Base-by-base conservation (phyloP, 306 rosid species). In the Ceratonia siliqua region DNA sequence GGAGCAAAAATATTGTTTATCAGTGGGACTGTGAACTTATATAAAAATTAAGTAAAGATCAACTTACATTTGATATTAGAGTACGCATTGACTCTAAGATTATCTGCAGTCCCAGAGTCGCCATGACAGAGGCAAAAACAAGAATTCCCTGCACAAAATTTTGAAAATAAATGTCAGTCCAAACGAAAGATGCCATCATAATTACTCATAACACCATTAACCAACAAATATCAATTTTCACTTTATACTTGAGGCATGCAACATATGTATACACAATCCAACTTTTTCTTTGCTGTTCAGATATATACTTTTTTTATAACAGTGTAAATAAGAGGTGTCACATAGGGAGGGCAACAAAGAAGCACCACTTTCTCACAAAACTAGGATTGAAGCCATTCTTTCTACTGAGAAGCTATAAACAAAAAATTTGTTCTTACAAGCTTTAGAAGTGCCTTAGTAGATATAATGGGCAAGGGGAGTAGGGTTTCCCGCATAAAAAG, bases 61-160 rank as follows among this genome's bases (percentile, higher is more conserved):
- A 62, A 87, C 97, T 90, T 83, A 94, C 99, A 62, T 82, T 43
- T 13, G 82, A 95, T 38, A 81, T 10, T 45, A 95, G 85, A 0
- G 90, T 85, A 30, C 97, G 93, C 50, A 86, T 1, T 18, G 99
- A 95, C 90, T 95, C 99, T 88, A 95, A 80, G 70, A 95, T 95
- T 57, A 95, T 95, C 82, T 95, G 99, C 84, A 95, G 89, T 65
- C 99, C 99, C 20, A 95, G 86, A 22, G 99, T 95, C 17, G 98
- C 99, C 99, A 95, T 95, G 71, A 95, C 99, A 70, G 99, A 95
- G 71, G 99, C 99, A 82, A 95, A 95, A 75, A 95, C 99, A 70
- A 95, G 98, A 72, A 95, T 95, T 56, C 99, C 99, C 99, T 94
- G 88, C 78, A 82, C 30, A 9, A 52, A 64, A 57, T 52, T 79